A percentile compares a stretch with the other conserved stretches of the same genome.
phyloP scores from a whole-genome alignment of 208 protist genomes.

The Trypanosoma lewisi region DNA sequence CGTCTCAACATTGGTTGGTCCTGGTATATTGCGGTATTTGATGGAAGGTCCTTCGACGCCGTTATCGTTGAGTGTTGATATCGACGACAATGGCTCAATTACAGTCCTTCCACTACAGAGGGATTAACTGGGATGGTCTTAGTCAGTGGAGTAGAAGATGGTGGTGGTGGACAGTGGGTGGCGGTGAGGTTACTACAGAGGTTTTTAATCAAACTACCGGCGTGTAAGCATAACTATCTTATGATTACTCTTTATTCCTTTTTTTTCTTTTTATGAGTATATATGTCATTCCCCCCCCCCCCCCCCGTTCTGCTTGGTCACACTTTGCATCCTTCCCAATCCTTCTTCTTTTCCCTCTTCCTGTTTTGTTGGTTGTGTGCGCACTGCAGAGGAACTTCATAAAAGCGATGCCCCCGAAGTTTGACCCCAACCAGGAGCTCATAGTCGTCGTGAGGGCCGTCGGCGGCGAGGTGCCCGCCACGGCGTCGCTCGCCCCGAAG shows the following conservation, averaged over 20 bases:
- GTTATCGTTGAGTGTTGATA: constrained; percentile 10
- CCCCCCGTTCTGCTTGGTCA: no score
- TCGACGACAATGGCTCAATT: constrained; percentile 21
- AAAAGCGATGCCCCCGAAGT: constrained; percentile 85
- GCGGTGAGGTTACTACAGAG: no score
- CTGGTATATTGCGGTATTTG: constrained; percentile 12
- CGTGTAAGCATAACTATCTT: constrained; percentile 1
- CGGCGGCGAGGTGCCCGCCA: constrained; percentile 97
- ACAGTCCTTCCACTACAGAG: constrained; percentile 18
- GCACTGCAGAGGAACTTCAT: neutral
- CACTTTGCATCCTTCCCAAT: no score
- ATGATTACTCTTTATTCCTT: constrained; percentile 12
- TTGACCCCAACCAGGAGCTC: constrained; percentile 96
- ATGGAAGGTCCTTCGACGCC: neutral
- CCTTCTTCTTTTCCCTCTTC: constrained; percentile 14
- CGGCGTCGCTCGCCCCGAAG: constrained; percentile 98
- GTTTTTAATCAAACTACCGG: constrained; percentile 43
- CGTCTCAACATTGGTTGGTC: constrained; percentile 12
- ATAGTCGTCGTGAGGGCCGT: constrained; percentile 96
- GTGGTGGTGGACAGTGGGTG: no score
- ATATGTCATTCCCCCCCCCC: no score
- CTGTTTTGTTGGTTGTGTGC: neutral
- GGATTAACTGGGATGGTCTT: no score
- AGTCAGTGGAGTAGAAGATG: no score
- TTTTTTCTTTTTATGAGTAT: constrained; percentile 1